Evolutionary conservation across 441 rosid genomes (phyloP).

Genomic region (Erysimum pusillum): DNA sequence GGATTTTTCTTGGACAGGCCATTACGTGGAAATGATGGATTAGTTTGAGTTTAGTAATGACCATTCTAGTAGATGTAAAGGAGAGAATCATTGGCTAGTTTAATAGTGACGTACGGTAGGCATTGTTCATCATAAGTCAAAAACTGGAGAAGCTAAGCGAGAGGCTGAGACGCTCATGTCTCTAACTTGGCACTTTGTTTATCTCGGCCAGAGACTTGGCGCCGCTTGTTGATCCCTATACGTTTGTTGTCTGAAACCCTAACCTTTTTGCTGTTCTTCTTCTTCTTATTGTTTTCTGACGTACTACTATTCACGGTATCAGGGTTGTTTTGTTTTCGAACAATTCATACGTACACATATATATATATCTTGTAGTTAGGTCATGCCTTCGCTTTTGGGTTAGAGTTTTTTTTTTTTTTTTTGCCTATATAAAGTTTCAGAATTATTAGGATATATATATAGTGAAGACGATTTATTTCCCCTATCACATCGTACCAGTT

Average conservation of each 20-base stretch:
- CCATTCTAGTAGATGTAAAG: not conserved
- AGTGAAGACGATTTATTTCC: too few relatives aligned
- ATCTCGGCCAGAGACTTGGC: constrained; percentile 59
- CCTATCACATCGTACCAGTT: too few relatives aligned
- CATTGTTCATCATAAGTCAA: constrained; percentile 19
- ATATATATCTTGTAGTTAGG: constrained; percentile 29
- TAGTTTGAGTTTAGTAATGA: not conserved
- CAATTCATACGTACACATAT: not conserved
- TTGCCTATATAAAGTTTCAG: too few relatives aligned
- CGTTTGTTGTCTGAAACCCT: constrained; percentile 9
- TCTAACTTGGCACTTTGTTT: constrained; percentile 75
- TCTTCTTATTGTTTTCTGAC: too few relatives aligned
- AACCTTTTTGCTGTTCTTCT: constrained; percentile 1
- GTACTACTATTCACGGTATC: not conserved
- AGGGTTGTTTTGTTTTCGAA: not conserved
- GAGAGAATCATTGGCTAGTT: not conserved
- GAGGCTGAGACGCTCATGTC: constrained; percentile 68
- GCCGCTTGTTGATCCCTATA: constrained; percentile 36
- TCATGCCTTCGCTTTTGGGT: not conserved
- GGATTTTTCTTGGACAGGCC: too few relatives aligned
- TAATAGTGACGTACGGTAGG: not conserved
- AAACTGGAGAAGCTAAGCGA: constrained; percentile 47
- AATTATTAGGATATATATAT: too few relatives aligned
- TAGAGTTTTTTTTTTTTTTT: not conserved
- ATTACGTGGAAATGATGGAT: not conserved